Conservation (phyloP, 495 filamentous ascomycete genomes). For the Daldinia decipiens region DNA sequence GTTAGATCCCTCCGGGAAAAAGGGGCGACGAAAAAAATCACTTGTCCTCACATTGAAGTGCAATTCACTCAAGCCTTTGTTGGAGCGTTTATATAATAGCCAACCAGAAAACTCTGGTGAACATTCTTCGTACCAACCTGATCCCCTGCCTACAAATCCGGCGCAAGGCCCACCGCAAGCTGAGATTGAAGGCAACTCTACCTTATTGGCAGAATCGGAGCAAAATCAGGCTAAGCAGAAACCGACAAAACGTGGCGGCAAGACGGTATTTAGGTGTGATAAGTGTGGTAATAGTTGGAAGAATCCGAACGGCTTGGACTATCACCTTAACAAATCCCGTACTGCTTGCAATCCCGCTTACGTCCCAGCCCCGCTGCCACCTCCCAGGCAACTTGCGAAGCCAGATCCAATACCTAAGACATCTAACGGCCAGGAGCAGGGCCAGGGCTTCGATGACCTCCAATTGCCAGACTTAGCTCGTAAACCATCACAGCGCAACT, state of each 20-base stretch:
- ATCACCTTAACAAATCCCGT: conserved; percentile 61
- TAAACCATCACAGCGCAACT: neutral
- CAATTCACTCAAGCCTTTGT: conserved; percentile 46
- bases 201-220: conserved; percentile 18
- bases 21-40: conserved; percentile 48
- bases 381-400: conserved; percentile 26
- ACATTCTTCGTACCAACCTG: neutral
- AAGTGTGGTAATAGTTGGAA: conserved; percentile 62
- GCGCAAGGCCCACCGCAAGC: neutral
- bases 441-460: neutral
- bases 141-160: neutral
- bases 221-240: conserved; percentile 16
- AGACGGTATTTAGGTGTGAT: conserved; percentile 48
- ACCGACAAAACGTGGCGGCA: conserved; percentile 20
- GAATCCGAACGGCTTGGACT: conserved; percentile 63
- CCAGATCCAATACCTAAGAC: conserved; percentile 12
- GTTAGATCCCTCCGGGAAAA: conserved; percentile 43
- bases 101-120: neutral
- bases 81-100: conserved; percentile 4
- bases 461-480: neutral
- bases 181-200: conserved; percentile 1
- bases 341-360: conserved; percentile 62
- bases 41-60: conserved; percentile 50
- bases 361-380: conserved; percentile 47
- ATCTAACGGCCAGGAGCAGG: neutral